Base-by-base conservation (phyloP, 352 stramenopile genomes). In the Phytophthora sojae region DNA sequence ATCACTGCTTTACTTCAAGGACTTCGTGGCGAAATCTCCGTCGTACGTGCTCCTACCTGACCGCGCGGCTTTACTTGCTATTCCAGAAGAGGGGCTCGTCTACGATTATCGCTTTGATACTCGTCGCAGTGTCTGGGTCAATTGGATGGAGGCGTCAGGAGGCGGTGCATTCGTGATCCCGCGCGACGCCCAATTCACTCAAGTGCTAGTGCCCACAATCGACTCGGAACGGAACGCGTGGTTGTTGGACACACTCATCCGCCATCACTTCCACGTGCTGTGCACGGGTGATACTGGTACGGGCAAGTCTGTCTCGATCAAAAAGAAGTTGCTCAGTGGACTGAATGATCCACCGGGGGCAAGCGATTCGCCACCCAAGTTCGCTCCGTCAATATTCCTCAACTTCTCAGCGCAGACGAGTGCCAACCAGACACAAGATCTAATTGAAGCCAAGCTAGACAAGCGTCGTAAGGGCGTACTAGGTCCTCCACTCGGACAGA, bases 351-450 rank as follows among this genome's bases (percentile, higher is more conserved):
- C 87, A 17, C 54, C 59, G 19, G 65, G 70, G 15, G 49, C 52
- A 1, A 71, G 49, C 37, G 71, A 73, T 4, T 49, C 57, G 14
- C 49, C 67, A 4, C 56, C 51, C 2, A 75, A 73, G 47, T 98
- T 96, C 57, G 90, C 85, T 29, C 42, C 67, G 11, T 96, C 81
- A 11, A 97, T 98, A 50, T 94, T 97, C 51, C 82, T 98, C 47
- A 98, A 97, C 59, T 98, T 98, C 66, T 97, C 89, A 7, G 94
- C 95, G 0, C 92, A 98, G 61, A 98, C 95, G 14, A 97, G 83
- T 62, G 92, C 95, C 9, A 98, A 98, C 65, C 92, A 98, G 67
- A 98, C 94, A 6, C 94, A 98, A 68, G 93, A 98, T 53, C 90
- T 98, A 45, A 98, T 98, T 55, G 95, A 98, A 64, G 88, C 80